A percentile compares a stretch with the other conserved stretches of the same genome.
These are phyloP conservation scores for Aspergillus egyptiacus DNA, from an alignment of 495 filamentous ascomycete species.

Conservation along the genomic window DNA sequence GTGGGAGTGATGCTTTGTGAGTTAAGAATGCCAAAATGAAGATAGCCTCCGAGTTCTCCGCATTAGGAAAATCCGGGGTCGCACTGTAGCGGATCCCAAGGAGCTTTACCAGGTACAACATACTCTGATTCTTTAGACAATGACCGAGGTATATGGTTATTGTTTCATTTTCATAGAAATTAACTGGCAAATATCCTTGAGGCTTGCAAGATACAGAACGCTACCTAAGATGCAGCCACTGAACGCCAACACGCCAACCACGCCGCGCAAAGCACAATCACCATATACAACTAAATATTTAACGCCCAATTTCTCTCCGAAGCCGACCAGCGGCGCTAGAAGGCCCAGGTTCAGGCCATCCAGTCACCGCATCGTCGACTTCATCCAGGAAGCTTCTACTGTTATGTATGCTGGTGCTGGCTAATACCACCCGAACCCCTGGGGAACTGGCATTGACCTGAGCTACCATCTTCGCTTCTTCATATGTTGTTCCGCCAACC, in stretches of 20 bases:
- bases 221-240: constrained; percentile 6
- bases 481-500: constrained; percentile 87
- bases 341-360: constrained; percentile 72
- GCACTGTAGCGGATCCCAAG: no score
- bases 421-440: constrained; percentile 80
- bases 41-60: constrained; percentile 9
- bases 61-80: constrained; percentile 17
- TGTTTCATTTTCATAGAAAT: neutral
- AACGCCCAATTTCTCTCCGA: constrained; percentile 53
- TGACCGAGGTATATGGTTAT: no score
- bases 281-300: constrained; percentile 5
- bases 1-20: neutral
- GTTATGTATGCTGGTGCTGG: constrained; percentile 80
- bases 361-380: constrained; percentile 68
- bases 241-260: constrained; percentile 3
- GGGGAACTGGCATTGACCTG: constrained; percentile 87
- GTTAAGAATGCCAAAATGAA: neutral
- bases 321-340: constrained; percentile 66
- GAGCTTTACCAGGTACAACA: no score
- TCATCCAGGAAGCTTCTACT: constrained; percentile 82
- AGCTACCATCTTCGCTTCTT: constrained; percentile 91
- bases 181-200: neutral
- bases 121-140: no score
- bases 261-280: neutral
- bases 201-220: constrained; percentile 7